These are phyloP conservation scores for Daedaleopsis sinensis DNA, from an alignment of 768 basidiomycete species.

Conservation along the genomic window DNA sequence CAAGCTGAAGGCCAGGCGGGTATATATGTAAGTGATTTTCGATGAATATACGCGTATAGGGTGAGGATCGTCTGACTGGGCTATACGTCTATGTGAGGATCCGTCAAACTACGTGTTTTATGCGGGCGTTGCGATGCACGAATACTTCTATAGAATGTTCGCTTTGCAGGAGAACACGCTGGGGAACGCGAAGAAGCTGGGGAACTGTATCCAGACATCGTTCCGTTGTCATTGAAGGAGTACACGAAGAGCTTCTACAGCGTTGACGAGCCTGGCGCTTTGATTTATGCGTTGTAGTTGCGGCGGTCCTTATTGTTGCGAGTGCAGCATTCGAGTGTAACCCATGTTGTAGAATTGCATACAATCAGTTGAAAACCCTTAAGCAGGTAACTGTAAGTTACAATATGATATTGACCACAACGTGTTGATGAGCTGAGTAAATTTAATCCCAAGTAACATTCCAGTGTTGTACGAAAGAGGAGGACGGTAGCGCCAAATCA, in stretches of 20 bases:
- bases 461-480: too few relatives aligned
- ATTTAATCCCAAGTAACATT: too few relatives aligned
- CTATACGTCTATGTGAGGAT: neutral
- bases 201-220: slow-evolving; percentile 31
- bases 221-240: slow-evolving; percentile 17
- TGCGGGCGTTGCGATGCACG: neutral
- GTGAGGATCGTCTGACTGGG: neutral
- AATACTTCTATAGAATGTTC: slow-evolving; percentile 25
- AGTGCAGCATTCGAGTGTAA: too few relatives aligned
- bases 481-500: too few relatives aligned
- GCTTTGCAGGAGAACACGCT: slow-evolving; percentile 33
- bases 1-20: slow-evolving; percentile 7
- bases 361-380: too few relatives aligned
- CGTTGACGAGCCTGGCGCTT: neutral
- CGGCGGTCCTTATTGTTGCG: neutral
- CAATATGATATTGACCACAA: too few relatives aligned
- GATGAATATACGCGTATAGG: neutral
- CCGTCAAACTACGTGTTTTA: neutral
- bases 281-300: too few relatives aligned
- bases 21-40: slow-evolving; percentile 4
- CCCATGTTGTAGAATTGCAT: too few relatives aligned
- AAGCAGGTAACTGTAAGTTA: too few relatives aligned
- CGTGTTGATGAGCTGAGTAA: too few relatives aligned
- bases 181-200: slow-evolving; percentile 18
- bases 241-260: slow-evolving; percentile 23